phyloP scores from a whole-genome alignment of 2,329 filamentous ascomycete genomes.

The Trichoderma endophyticum region DNA sequence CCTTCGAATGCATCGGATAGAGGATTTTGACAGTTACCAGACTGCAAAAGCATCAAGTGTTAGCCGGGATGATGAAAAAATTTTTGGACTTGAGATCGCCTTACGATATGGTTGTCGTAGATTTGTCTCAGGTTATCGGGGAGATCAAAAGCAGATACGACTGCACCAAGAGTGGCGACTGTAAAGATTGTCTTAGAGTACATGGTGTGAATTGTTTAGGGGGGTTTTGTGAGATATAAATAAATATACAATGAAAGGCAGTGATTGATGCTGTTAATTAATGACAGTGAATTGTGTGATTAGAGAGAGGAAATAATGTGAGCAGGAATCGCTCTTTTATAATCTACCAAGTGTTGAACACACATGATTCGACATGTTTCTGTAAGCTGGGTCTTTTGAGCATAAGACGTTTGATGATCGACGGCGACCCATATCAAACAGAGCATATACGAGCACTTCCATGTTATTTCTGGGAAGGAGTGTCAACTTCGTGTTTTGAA shows the following conservation, averaged over 20 bases:
- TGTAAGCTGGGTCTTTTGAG: not conserved
- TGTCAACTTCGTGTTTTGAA: not conserved
- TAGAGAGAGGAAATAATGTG: not conserved
- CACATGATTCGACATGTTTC: not conserved
- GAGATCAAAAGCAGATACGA: slow-evolving; percentile 19
- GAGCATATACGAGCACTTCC: not conserved
- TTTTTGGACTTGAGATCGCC: not conserved
- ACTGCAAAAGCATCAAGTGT: slow-evolving; percentile 23
- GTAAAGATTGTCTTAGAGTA: slow-evolving; percentile 2
- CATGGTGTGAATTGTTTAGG: not conserved
- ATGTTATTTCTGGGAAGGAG: not conserved
- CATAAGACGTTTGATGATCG: not conserved
- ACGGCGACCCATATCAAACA: not conserved
- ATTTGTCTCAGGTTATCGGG: slow-evolving; percentile 19
- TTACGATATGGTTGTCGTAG: slow-evolving; percentile 18
- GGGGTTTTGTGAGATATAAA: not conserved
- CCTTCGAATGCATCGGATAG: slow-evolving; percentile 16
- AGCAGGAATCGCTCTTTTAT: not conserved
- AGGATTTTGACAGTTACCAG: slow-evolving; percentile 28
- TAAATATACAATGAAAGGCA: not conserved
- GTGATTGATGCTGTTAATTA: not conserved
- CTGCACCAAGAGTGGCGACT: slow-evolving; percentile 17
- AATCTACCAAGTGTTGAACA: not conserved
- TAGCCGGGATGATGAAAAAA: not conserved
- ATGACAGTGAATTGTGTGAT: not conserved